Conservation (phyloP, 2,329 filamentous ascomycete genomes). For the Emmonsiellopsis sp. region DNA sequence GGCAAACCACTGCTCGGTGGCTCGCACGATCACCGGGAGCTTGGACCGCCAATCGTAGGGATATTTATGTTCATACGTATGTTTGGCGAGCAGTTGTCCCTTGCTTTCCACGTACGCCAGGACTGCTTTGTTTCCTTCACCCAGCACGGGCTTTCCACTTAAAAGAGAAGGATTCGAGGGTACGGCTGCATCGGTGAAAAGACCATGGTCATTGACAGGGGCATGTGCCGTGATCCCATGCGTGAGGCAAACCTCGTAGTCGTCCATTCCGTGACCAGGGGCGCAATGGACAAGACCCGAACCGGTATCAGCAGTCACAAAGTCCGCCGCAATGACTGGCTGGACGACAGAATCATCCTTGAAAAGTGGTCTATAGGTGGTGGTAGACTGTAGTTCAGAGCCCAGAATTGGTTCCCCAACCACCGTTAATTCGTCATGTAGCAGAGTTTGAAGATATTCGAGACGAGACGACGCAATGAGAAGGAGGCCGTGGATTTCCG, state of each 20-base stretch:
- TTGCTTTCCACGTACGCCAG: constrained; percentile 56
- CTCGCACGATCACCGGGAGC: constrained; percentile 77
- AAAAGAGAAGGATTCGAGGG: constrained; percentile 59
- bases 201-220: constrained; percentile 71
- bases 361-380: constrained; percentile 63
- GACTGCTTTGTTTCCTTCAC: constrained; percentile 59
- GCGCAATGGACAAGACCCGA: constrained; percentile 92
- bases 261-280: constrained; percentile 92
- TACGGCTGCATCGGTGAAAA: constrained; percentile 71
- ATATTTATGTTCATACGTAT: constrained; percentile 80
- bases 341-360: constrained; percentile 51
- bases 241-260: constrained; percentile 71
- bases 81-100: constrained; percentile 54
- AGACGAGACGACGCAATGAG: constrained; percentile 65
- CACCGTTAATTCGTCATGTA: constrained; percentile 42
- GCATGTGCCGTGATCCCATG: constrained; percentile 66
- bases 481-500: constrained; percentile 48
- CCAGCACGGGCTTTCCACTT: constrained; percentile 62
- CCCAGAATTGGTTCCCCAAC: constrained; percentile 53
- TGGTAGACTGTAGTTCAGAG: constrained; percentile 49
- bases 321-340: constrained; percentile 71
- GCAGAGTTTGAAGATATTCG: constrained; percentile 43
- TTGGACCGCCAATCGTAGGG: constrained; percentile 98
- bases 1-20: constrained; percentile 96
- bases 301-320: constrained; percentile 83